Conservation (phyloP, 768 basidiomycete species). For the Trametes coccinea region DNA sequence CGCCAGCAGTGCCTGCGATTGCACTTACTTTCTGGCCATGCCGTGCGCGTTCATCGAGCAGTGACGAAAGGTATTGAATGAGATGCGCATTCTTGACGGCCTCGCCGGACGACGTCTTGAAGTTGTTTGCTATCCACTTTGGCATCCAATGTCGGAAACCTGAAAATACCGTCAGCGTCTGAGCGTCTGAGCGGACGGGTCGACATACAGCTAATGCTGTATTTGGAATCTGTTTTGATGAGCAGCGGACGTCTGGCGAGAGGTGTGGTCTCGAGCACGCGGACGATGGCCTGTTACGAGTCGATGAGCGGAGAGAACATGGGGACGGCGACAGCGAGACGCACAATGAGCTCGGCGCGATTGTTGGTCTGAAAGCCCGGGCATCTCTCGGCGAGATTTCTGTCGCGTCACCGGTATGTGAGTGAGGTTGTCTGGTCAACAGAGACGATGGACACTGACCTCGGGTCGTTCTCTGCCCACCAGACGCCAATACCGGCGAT, state of each 20-base stretch:
- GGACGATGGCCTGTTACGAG: constrained; percentile 70
- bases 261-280: constrained; percentile 75
- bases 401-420: constrained; percentile 29
- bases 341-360: constrained; percentile 82
- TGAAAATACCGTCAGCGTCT: constrained; percentile 30
- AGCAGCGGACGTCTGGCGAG: constrained; percentile 53
- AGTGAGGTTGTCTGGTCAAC: not conserved
- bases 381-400: constrained; percentile 81
- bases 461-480: constrained; percentile 72
- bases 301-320: not conserved
- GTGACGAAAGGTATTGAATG: constrained; percentile 67
- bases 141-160: constrained; percentile 70
- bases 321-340: constrained; percentile 17
- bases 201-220: constrained; percentile 72
- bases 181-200: not conserved
- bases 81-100: constrained; percentile 73
- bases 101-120: constrained; percentile 44
- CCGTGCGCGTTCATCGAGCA: constrained; percentile 53
- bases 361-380: constrained; percentile 87
- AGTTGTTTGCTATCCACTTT: constrained; percentile 63
- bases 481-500: constrained; percentile 87
- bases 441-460: constrained; percentile 39
- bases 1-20: not conserved
- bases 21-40: constrained; percentile 52
- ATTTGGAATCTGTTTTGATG: constrained; percentile 85